These are phyloP conservation scores for Penicillium macrosclerotiorum DNA, from an alignment of 495 filamentous ascomycete species.

Conservation along the genomic window DNA sequence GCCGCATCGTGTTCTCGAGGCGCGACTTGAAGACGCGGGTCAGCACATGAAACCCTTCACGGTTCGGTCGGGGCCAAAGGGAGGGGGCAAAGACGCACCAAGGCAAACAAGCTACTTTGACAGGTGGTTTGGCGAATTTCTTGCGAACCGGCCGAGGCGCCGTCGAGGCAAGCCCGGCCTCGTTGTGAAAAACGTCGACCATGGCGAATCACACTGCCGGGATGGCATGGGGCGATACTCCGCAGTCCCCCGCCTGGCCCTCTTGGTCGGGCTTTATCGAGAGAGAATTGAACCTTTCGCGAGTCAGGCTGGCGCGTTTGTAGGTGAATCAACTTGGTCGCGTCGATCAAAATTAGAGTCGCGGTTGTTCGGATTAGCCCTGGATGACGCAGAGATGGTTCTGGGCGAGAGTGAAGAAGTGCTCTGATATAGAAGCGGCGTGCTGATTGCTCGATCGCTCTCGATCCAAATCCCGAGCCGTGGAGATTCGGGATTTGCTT, in stretches of 20 bases:
- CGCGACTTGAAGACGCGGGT: conserved; percentile 39
- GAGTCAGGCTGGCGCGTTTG: too few species aligned
- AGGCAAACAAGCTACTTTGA: conserved; percentile 61
- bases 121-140: conserved; percentile 57
- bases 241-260: conserved; percentile 7
- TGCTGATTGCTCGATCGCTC: conserved; percentile 24
- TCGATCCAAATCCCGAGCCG: conserved; percentile 28
- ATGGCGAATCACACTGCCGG: conserved; percentile 28
- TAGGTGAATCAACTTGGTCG: too few species aligned
- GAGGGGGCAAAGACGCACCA: conserved; percentile 45
- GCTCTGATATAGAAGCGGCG: conserved; percentile 26
- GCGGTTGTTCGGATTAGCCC: background rate
- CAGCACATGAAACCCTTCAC: conserved; percentile 2
- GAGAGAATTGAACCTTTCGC: too few species aligned
- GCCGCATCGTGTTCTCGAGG: conserved; percentile 58
- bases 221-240: conserved; percentile 13
- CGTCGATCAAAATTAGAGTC: too few species aligned
- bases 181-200: conserved; percentile 21
- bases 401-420: conserved; percentile 4
- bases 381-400: background rate
- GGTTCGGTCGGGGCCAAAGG: background rate
- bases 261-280: conserved; percentile 5
- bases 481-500: conserved; percentile 34
- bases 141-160: conserved; percentile 34
- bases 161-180: conserved; percentile 16